phyloP scores from a whole-genome alignment of 805 yeast genomes.

The Tetrapisispora nanseiensis region DNA sequence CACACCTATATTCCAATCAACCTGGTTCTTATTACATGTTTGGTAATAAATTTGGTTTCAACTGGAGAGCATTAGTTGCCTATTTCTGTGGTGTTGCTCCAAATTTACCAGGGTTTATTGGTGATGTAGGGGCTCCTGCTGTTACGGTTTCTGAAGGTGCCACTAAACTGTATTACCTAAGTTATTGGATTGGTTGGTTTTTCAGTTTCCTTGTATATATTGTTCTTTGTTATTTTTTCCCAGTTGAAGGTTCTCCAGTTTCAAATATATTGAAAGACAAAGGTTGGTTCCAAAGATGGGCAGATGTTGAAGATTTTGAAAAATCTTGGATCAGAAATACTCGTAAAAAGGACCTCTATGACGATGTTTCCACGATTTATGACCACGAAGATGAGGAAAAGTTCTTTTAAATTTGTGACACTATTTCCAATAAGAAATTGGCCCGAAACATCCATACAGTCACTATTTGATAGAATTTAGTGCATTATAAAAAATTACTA shows the following conservation, averaged over 20 bases:
- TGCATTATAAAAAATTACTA: neutral
- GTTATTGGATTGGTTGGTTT: slow-evolving; percentile 68
- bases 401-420: slow-evolving; percentile 5
- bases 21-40: slow-evolving; percentile 37
- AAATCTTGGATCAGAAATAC: slow-evolving; percentile 22
- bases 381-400: slow-evolving; percentile 11
- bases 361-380: slow-evolving; percentile 6
- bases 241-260: slow-evolving; percentile 37
- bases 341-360: slow-evolving; percentile 11
- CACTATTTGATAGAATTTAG: too few relatives aligned
- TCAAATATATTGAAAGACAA: slow-evolving; percentile 35
- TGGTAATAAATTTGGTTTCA: slow-evolving; percentile 48
- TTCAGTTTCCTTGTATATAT: slow-evolving; percentile 48
- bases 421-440: neutral
- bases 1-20: slow-evolving; percentile 48
- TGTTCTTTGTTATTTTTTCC: slow-evolving; percentile 42
- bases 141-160: slow-evolving; percentile 61
- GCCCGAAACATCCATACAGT: neutral
- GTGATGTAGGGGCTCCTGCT: slow-evolving; percentile 48
- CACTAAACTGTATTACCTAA: slow-evolving; percentile 54
- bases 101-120: slow-evolving; percentile 32
- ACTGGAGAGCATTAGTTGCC: slow-evolving; percentile 74
- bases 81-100: slow-evolving; percentile 35
- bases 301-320: slow-evolving; percentile 55
- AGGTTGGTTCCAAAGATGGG: slow-evolving; percentile 55